These are phyloP conservation scores for Theobroma grandiflorum DNA, from an alignment of 441 rosid genomes.

Conservation along the genomic window DNA sequence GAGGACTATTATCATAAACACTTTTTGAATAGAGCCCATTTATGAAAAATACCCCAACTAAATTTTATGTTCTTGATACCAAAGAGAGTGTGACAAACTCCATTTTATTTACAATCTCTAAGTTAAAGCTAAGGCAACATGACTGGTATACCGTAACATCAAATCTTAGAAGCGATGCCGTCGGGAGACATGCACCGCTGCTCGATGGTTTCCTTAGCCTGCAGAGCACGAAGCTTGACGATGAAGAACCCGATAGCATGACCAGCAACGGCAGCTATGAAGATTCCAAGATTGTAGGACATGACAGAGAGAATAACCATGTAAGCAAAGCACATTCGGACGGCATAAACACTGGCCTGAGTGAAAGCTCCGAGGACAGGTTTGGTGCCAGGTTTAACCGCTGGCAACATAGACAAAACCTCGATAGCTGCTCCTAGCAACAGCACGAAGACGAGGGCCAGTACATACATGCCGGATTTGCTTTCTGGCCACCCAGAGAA, in stretches of 20 bases:
- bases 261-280: slow-evolving; percentile 58
- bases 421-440: slow-evolving; percentile 47
- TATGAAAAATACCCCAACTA: no score
- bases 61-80: no score
- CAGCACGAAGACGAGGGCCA: slow-evolving; percentile 50
- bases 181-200: not conserved
- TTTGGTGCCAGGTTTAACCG: slow-evolving; percentile 8
- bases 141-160: not conserved
- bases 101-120: no score
- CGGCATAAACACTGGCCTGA: slow-evolving; percentile 37
- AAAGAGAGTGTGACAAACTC: no score
- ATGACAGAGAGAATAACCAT: slow-evolving; percentile 71
- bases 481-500: slow-evolving; percentile 70
- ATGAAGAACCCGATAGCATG: slow-evolving; percentile 54
- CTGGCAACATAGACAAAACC: slow-evolving; percentile 37
- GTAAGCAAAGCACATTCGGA: slow-evolving; percentile 55
- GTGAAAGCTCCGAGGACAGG: slow-evolving; percentile 21
- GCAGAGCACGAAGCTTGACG: slow-evolving; percentile 43
- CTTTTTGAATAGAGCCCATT: no score
- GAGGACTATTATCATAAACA: no score
- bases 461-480: slow-evolving; percentile 54
- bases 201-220: slow-evolving; percentile 12
- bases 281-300: slow-evolving; percentile 71
- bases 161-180: slow-evolving; percentile 32
- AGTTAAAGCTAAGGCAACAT: not conserved